Percentiles rank a stretch among this genome's conserved stretches.
phyloP scores from a whole-genome alignment of 345 rosid species.

The Eucalyptus victrix region DNA sequence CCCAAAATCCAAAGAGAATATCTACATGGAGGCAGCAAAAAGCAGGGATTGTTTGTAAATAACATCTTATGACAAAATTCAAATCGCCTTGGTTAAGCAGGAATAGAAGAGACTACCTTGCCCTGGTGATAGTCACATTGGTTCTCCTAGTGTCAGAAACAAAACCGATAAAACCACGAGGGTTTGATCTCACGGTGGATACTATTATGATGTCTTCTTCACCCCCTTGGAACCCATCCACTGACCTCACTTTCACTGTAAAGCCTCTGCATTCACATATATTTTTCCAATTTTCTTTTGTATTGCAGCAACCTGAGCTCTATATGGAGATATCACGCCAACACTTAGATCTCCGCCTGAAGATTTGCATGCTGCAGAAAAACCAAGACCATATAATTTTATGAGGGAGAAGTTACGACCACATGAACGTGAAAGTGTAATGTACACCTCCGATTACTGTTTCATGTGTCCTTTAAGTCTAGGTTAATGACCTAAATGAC shows the following conservation, averaged over 20 bases:
- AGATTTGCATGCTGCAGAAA: constrained; percentile 3
- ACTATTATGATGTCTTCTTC: constrained; percentile 14
- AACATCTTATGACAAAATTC: neutral
- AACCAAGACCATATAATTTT: neutral
- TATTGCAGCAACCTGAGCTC: constrained; percentile 7
- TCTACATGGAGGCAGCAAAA: neutral
- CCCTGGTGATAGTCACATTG: constrained; percentile 20
- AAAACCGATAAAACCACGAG: constrained; percentile 5
- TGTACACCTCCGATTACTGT: neutral
- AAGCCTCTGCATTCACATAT: neutral
- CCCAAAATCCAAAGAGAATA: constrained; percentile 19
- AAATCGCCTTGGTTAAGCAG: neutral
- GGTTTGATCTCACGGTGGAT: constrained; percentile 12
- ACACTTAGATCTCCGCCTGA: neutral
- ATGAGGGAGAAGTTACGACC: neutral
- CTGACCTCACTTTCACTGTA: constrained; percentile 7
- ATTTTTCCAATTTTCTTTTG: neutral
- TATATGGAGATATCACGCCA: constrained; percentile 11
- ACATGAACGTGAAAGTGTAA: neutral
- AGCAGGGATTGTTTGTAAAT: neutral
- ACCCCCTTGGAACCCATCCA: constrained; percentile 17
- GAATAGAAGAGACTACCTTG: constrained; percentile 2
- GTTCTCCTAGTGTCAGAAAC: neutral
- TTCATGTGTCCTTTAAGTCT: neutral
- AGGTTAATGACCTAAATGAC: neutral